Evolutionary conservation across 2,329 filamentous ascomycete genomes (phyloP).

Genomic region (Aaosphaeria arxii): DNA sequence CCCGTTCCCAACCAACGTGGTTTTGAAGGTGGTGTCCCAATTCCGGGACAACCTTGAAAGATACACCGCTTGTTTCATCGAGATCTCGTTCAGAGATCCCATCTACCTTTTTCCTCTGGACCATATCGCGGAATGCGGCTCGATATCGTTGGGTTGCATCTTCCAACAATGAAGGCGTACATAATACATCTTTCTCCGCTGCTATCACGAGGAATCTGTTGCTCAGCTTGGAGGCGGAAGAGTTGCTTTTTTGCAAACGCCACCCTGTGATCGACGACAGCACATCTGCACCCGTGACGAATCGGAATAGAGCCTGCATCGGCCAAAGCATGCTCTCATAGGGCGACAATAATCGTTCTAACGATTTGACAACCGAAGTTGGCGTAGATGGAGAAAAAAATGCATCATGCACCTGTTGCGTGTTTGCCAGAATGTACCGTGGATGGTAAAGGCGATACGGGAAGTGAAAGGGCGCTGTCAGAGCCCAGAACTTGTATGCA

Average conservation of each 20-base stretch:
- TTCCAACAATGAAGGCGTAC: constrained; percentile 24
- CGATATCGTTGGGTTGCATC: constrained; percentile 42
- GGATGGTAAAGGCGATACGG: constrained; percentile 48
- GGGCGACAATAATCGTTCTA: constrained; percentile 44
- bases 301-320: constrained; percentile 46
- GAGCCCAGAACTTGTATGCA: constrained; percentile 23
- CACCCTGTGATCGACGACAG: constrained; percentile 34
- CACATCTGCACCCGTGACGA: constrained; percentile 43
- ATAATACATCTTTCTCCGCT: constrained; percentile 24
- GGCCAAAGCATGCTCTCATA: constrained; percentile 57
- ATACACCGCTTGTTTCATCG: constrained; percentile 32
- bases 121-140: constrained; percentile 27
- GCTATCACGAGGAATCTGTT: constrained; percentile 21
- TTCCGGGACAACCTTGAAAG: constrained; percentile 42
- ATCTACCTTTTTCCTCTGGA: constrained; percentile 29
- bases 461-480: constrained; percentile 21
- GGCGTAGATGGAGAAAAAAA: constrained; percentile 52
- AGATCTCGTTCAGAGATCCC: constrained; percentile 9
- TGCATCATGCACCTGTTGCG: constrained; percentile 45
- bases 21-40: constrained; percentile 56
- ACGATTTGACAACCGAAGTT: constrained; percentile 38
- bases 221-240: constrained; percentile 17
- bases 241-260: constrained; percentile 36
- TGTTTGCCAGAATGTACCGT: constrained; percentile 52
- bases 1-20: constrained; percentile 49